Evolutionary conservation across 495 filamentous ascomycete genomes (phyloP), one percentile per base, ranked within the genome.

Genomic region (Penicillium simplicissimum): DNA sequence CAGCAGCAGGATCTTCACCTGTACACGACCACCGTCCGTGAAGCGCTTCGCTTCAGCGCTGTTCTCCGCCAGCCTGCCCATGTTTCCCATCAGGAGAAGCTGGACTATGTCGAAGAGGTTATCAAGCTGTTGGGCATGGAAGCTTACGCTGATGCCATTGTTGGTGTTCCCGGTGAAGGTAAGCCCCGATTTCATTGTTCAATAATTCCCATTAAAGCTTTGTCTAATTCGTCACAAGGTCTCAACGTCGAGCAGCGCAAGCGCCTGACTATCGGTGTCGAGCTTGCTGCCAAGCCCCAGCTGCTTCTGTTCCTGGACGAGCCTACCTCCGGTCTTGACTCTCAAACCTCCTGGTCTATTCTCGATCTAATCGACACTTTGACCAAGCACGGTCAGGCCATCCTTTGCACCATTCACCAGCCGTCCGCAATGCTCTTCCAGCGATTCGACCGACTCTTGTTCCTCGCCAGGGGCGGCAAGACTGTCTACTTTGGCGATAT

Each of bases 361-460:
- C 81, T 92, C 55, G 84, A 88, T 71, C 85, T 96, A 31, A 84
- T 97, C 15, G 86, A 92, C 70, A 96, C 95, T 70, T 79, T 97
- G 42, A 92, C 93, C 56, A 88, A 91, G 74, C 89, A 86, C 68
- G 93, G 93, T 15, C 92, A 96, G 68, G 93, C 93, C 51, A 91
- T 97, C 74, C 87, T 97, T 8, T 96, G 91, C 76, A 97, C 93
- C 9, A 97, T 98, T 62, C 95, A 98, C 77, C 95, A 98, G 71
- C 93, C 93, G 8, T 95, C 90, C 1, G 92, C 92, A 34, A 91
- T 96, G 81, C 84, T 98, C 49, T 97, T 98, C 81, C 90, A 96
- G 71, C 88, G 92, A 58, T 98, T 98, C 70, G 94, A 98, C 70
- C 87, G 91, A 33, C 80, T 98, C 23, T 74, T 96, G 19, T 94